Evolutionary conservation across 225 moss, liverwort and hornwort species (phyloP), one percentile per base, ranked within the genome.

Genomic region (Thuidium tamariscinum): DNA sequence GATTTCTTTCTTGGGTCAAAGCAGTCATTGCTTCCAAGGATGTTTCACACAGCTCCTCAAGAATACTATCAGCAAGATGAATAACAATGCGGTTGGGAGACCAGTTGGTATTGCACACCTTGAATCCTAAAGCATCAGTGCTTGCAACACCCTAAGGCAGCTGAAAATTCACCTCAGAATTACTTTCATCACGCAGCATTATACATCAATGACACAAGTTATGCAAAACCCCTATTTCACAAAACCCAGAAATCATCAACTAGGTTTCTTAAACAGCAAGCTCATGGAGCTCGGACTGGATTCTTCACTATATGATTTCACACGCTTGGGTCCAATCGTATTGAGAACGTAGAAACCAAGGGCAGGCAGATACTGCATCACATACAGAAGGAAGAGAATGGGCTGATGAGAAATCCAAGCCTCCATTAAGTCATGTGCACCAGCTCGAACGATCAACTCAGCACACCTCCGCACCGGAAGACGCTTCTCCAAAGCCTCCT

Each of bases 351-450:
- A 77, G 75, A 90, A 92, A 39, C 79, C 93, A 62, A 93, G 57
- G 34, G 85, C 70, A 54, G 93, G 93, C n/a, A 88, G 29, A 77
- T 90, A 91, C 88, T 95, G 95, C 76, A 91, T 88, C 74, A 92
- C 44, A 82, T 95, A 96, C 36, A 93, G 61, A 55, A 93, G 9
- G 4, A 74, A 36, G 36, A 96, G 93, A 51, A 96, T 54, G 49
- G 96, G 96, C 82, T 96, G 96, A 83, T 79, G 82, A 51, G 83
- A 59, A 30, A 97, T 93, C 96, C 95, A 97, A 63, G 93, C 91
- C 79, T 95, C 97, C 71, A 86, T 92, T 67, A 96, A 77, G 74
- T 93, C 89, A 86, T 97, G 89, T 5, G 91, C 94, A 41, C 91
- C 93, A n/a, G 96, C 95, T 91, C 69, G 92, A 44, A 96, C 89